Percentiles rank a stretch among this genome's conserved stretches.
phyloP scores from a whole-genome alignment of 2,329 filamentous ascomycete genomes.

The Fusarium denticulatum region DNA sequence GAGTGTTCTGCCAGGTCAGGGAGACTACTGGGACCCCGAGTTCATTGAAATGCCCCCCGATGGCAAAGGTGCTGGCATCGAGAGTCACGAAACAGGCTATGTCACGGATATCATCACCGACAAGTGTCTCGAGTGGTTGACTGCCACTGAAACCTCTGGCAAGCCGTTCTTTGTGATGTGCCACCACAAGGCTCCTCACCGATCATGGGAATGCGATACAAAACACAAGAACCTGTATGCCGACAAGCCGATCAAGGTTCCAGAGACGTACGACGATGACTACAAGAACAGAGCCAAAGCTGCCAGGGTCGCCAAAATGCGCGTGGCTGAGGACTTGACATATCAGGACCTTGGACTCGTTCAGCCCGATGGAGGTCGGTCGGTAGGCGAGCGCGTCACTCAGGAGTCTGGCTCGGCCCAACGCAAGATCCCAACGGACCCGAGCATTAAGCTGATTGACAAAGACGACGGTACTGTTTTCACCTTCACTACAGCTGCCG shows the following conservation, averaged over 20 bases:
- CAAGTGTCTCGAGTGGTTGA: slow-evolving; percentile 57
- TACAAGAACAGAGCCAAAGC: slow-evolving; percentile 64
- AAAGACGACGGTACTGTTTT: slow-evolving; percentile 47
- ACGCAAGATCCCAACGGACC: slow-evolving; percentile 28
- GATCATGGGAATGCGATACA: slow-evolving; percentile 61
- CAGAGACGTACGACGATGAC: slow-evolving; percentile 63
- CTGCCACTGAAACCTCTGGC: slow-evolving; percentile 35
- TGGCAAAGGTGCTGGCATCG: background rate
- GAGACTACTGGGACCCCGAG: slow-evolving; percentile 61
- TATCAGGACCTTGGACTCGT: slow-evolving; percentile 62
- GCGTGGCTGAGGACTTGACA: slow-evolving; percentile 61
- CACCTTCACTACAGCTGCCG: slow-evolving; percentile 52
- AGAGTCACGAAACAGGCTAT: slow-evolving; percentile 52
- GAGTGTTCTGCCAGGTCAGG: slow-evolving; percentile 61
- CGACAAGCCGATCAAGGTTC: slow-evolving; percentile 55
- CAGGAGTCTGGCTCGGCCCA: slow-evolving; percentile 1
- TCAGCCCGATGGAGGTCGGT: slow-evolving; percentile 57
- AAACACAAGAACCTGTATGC: slow-evolving; percentile 59
- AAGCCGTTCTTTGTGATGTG: slow-evolving; percentile 65
- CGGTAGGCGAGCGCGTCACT: background rate
- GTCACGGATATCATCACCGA: slow-evolving; percentile 64
- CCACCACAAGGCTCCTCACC: slow-evolving; percentile 65
- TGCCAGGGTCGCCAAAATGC: slow-evolving; percentile 61
- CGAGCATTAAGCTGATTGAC: background rate
- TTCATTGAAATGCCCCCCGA: slow-evolving; percentile 55